Conservation (phyloP, 306 rosid species). For the Rosa persica region DNA sequence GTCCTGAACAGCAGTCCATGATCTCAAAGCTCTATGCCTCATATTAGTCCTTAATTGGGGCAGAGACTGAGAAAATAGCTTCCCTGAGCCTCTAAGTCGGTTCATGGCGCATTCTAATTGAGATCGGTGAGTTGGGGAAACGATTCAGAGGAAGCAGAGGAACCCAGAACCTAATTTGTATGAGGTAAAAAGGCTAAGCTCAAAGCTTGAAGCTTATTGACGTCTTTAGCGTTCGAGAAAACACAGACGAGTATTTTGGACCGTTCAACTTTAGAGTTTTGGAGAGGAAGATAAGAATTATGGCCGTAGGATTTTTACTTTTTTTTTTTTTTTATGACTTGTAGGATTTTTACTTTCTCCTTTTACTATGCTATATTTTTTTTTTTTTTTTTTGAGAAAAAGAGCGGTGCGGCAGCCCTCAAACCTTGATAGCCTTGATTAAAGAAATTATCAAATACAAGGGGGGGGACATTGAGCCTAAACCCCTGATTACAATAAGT, state of each 20-base stretch:
- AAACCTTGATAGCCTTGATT: no score
- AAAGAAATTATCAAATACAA: no score
- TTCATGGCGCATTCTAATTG: slow-evolving; percentile 50
- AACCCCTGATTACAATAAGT: no score
- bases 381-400: no score
- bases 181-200: neutral
- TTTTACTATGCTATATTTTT: no score
- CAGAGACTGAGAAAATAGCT: slow-evolving; percentile 31
- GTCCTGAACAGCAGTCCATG: slow-evolving; percentile 76
- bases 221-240: neutral
- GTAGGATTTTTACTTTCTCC: neutral
- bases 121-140: neutral
- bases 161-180: neutral
- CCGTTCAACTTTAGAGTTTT: neutral
- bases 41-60: slow-evolving; percentile 44
- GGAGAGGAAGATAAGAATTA: neutral
- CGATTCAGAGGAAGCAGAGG: neutral
- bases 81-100: slow-evolving; percentile 50
- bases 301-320: neutral
- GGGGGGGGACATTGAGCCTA: no score
- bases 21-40: slow-evolving; percentile 50
- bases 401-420: no score
- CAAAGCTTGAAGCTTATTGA: neutral
- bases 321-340: no score
- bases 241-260: neutral